Evolutionary conservation across 2,329 filamentous ascomycete genomes (phyloP), one percentile per base, ranked within the genome.

Genomic region (Colletotrichum truncatum): DNA sequence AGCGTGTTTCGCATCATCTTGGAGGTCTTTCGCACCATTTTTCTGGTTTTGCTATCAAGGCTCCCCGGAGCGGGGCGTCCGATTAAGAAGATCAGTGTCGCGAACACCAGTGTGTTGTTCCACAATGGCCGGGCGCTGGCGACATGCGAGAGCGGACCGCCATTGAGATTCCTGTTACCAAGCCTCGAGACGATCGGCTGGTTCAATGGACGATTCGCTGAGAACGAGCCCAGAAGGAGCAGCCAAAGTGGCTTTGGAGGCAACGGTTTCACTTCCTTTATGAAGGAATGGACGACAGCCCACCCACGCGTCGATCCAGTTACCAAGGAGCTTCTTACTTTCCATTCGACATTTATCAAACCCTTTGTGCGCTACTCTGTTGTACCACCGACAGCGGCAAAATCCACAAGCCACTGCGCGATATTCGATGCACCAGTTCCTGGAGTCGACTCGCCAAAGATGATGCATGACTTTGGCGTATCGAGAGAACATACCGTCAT

Each of bases 401-500:
- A 66, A 30, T 11, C 4, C 6, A 11, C 36, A 2, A 8, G 43
- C 6, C 21, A 26, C 14, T 52, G 69, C 80, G 49, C 77, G 3
- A 57, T 63, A 11, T 77, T 91, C 60, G 87, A 87, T 67, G 76
- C 81, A 6, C 79, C 88, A 0, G 82, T 93, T 0, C 85, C 88
- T 0, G 89, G 89, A 0, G 81, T 92, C 25, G 79, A 80, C 4
- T 85, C 85, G 1, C 86, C 89, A 2, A 91, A 90, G 72, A 90
- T 93, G 84, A 93, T 93, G 89, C 91, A 93, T 72, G 90, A 93
- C 73, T 93, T 92, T 75, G 90, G 90, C 12, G 89, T 90, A 2
- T 91, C 89, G 2, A 81, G 77, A 5, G 74, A 72, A 5, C 84
- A 91, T 70, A 91, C 89, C 0, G 77, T 92, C 36, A 91, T 93